phyloP scores from a whole-genome alignment of 805 yeast species.

The Saccharomycopsis olivae region DNA sequence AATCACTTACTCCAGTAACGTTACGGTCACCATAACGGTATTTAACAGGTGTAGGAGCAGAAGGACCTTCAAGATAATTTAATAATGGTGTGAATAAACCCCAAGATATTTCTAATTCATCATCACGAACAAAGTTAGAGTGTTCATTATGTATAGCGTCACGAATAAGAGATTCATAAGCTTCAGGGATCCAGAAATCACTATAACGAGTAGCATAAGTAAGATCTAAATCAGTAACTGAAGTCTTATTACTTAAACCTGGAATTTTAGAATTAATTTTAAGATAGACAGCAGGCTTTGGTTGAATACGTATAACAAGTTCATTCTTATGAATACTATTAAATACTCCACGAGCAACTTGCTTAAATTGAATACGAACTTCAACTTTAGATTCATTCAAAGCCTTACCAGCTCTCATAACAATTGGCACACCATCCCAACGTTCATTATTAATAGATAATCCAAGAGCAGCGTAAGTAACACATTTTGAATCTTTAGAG shows the following conservation, averaged over 20 bases:
- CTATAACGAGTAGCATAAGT: conserved; percentile 74
- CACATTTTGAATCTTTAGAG: conserved; percentile 67
- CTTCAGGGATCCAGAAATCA: conserved; percentile 93
- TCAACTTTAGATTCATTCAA: conserved; percentile 90
- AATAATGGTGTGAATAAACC: conserved; percentile 84
- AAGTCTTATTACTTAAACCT: conserved; percentile 73
- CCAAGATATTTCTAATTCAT: conserved; percentile 93
- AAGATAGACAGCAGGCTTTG: conserved; percentile 86
- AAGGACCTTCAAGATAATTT: conserved; percentile 61
- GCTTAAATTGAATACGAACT: conserved; percentile 84
- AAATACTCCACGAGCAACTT: conserved; percentile 76
- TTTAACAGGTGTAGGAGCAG: conserved; percentile 52
- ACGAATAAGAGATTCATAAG: conserved; percentile 90
- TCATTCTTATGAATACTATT: conserved; percentile 80
- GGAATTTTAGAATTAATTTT: conserved; percentile 92
- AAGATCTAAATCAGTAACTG: conserved; percentile 83
- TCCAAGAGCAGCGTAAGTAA: conserved; percentile 83
- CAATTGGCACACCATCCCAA: conserved; percentile 97
- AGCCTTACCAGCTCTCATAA: conserved; percentile 97
- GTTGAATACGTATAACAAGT: conserved; percentile 88
- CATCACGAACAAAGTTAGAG: conserved; percentile 95
- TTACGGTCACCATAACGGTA: conserved; percentile 92
- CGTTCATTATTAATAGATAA: conserved; percentile 80
- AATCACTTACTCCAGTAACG: conserved; percentile 54
- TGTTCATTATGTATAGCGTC: conserved; percentile 89